Evolutionary conservation across 108 stramenopile genomes (phyloP).

Genomic region (Cyclotella cryptica): DNA sequence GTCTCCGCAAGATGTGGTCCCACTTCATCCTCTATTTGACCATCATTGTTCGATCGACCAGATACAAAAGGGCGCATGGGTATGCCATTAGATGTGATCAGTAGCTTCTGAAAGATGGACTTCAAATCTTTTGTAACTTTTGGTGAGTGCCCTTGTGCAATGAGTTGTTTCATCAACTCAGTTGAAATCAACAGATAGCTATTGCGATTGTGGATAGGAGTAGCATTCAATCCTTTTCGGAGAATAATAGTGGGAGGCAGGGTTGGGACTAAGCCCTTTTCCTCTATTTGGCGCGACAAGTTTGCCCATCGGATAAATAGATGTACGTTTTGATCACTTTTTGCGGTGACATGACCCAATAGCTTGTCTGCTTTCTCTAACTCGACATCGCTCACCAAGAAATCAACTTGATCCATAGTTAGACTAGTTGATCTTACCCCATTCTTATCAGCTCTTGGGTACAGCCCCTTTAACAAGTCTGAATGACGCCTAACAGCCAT

Average conservation of each 20-base stretch:
- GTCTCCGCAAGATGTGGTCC: slow-evolving; percentile 35
- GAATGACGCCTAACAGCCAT: slow-evolving; percentile 36
- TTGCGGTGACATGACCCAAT: slow-evolving; percentile 37
- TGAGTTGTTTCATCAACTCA: slow-evolving; percentile 62
- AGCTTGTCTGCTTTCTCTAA: slow-evolving; percentile 43
- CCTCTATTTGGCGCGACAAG: slow-evolving; percentile 34
- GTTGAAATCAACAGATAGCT: slow-evolving; percentile 58
- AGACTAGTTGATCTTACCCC: slow-evolving; percentile 52
- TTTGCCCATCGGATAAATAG: slow-evolving; percentile 72
- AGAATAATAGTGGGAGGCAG: slow-evolving; percentile 50
- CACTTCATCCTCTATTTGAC: slow-evolving; percentile 34
- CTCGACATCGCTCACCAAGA: slow-evolving; percentile 45
- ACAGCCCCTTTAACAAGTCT: slow-evolving; percentile 37
- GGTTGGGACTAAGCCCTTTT: slow-evolving; percentile 14
- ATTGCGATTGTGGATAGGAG: slow-evolving; percentile 55
- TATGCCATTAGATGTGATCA: slow-evolving; percentile 60
- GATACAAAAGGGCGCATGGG: neutral
- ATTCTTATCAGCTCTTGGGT: slow-evolving; percentile 23
- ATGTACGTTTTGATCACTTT: slow-evolving; percentile 5
- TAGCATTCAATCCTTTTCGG: slow-evolving; percentile 52
- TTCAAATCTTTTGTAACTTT: slow-evolving; percentile 27
- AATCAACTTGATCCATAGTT: slow-evolving; percentile 63
- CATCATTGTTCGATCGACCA: slow-evolving; percentile 3
- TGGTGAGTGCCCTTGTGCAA: slow-evolving; percentile 31
- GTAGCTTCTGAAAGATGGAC: slow-evolving; percentile 63